phyloP scores from a whole-genome alignment of 2,329 filamentous ascomycete species.

The Botrytis sinoallii region DNA sequence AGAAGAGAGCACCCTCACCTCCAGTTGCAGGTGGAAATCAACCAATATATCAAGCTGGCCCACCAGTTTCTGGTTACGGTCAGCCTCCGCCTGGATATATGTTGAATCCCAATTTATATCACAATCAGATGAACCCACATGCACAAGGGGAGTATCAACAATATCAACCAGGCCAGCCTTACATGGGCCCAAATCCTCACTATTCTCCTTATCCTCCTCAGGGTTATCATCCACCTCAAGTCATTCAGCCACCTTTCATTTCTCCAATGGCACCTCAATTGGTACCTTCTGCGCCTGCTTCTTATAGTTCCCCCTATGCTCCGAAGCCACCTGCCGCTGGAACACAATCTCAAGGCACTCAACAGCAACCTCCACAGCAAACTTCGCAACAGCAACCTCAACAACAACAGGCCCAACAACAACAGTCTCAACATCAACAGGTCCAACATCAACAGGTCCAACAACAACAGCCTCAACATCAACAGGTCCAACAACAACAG shows the following conservation, averaged over 20 bases:
- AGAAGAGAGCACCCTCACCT: conserved; percentile 43
- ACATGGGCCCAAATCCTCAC: conserved; percentile 24
- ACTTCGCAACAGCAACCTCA: not conserved
- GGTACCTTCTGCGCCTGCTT: conserved; percentile 21
- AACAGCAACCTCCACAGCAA: conserved; percentile 13
- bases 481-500: conserved; percentile 13
- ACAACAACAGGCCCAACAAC: not conserved
- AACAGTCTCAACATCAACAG: conserved; percentile 21
- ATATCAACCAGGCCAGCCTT: conserved; percentile 27
- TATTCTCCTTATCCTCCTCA: conserved; percentile 18
- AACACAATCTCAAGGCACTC: conserved; percentile 16
- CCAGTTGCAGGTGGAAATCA: conserved; percentile 36
- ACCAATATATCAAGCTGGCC: conserved; percentile 32
- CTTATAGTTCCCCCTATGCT: conserved; percentile 39
- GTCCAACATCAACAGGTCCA: too few species aligned
- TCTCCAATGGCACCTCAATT: conserved; percentile 30
- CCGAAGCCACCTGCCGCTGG: conserved; percentile 31
- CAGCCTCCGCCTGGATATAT: conserved; percentile 24
- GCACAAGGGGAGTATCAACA: conserved; percentile 14
- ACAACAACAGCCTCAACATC: conserved; percentile 11
- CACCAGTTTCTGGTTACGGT: conserved; percentile 25
- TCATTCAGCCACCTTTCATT: conserved; percentile 21
- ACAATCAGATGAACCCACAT: conserved; percentile 28
- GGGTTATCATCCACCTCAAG: conserved; percentile 18
- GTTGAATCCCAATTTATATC: conserved; percentile 30